phyloP scores from a whole-genome alignment of 2,329 filamentous ascomycete genomes.

The Alternaria atra region DNA sequence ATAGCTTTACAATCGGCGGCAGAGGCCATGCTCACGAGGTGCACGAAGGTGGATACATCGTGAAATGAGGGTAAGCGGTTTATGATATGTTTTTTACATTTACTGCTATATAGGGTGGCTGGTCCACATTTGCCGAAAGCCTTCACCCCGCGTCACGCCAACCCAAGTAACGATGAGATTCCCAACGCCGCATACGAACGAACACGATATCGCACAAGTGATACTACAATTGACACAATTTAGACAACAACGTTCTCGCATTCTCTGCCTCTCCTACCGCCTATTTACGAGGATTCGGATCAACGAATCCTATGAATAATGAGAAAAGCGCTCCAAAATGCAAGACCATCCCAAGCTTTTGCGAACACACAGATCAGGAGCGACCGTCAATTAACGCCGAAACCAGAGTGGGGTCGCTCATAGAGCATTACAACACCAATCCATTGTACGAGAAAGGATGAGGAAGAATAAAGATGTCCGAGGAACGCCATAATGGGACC shows the following conservation, averaged over 20 bases:
- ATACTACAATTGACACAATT: constrained; percentile 18
- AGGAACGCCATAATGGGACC: constrained; percentile 31
- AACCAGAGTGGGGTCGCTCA: constrained; percentile 43
- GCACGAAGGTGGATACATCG: constrained; percentile 13
- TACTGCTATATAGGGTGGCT: constrained; percentile 24
- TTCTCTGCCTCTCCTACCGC: constrained; percentile 31
- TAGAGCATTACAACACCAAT: constrained; percentile 45
- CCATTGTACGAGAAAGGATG: constrained; percentile 32
- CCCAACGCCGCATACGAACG: constrained; percentile 10
- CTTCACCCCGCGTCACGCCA: neutral
- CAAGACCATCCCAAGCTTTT: constrained; percentile 45
- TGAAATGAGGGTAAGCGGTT: constrained; percentile 11
- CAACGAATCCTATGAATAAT: constrained; percentile 29
- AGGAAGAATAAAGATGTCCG: constrained; percentile 28
- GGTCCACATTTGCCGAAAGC: neutral
- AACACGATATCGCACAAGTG: constrained; percentile 20
- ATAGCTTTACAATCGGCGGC: constrained; percentile 31
- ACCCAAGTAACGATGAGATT: constrained; percentile 14
- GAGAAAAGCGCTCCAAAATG: constrained; percentile 44
- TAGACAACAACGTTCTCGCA: constrained; percentile 24
- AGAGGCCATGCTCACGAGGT: constrained; percentile 29
- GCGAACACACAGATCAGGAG: constrained; percentile 33
- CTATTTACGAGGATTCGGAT: constrained; percentile 37
- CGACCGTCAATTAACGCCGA: constrained; percentile 35
- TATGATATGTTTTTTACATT: constrained; percentile 35